A percentile compares a stretch with the other conserved stretches of the same genome.
Evolutionary conservation across 1,139 yeast genomes (phyloP).

Genomic region (Candida sp.): DNA sequence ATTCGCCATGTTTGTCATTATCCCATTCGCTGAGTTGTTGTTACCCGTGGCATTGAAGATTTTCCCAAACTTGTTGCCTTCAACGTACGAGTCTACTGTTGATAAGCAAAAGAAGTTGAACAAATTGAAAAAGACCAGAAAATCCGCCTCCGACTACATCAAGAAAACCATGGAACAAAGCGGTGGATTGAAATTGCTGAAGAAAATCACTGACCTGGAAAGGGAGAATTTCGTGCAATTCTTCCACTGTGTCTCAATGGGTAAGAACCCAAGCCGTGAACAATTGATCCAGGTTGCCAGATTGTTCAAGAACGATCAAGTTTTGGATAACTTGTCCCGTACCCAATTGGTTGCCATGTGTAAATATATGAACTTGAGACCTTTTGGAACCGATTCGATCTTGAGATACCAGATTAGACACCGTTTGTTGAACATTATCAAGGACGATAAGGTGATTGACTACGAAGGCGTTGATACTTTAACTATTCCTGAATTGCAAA

Average conservation of each 20-base stretch:
- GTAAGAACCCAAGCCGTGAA: constrained; percentile 74
- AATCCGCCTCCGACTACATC: constrained; percentile 74
- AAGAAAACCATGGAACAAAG: constrained; percentile 73
- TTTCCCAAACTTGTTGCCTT: constrained; percentile 93
- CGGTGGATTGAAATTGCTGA: constrained; percentile 65
- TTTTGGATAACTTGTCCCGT: constrained; percentile 89
- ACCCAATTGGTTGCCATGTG: constrained; percentile 93
- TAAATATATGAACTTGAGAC: constrained; percentile 87
- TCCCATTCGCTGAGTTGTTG: constrained; percentile 94
- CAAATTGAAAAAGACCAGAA: constrained; percentile 76
- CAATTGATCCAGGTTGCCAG: constrained; percentile 86
- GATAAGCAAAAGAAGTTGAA: constrained; percentile 76
- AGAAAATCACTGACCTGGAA: constrained; percentile 73
- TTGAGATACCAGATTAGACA: constrained; percentile 94
- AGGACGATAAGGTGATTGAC: constrained; percentile 90
- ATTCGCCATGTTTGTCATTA: constrained; percentile 85
- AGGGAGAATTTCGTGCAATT: constrained; percentile 80
- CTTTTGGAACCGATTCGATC: constrained; percentile 94
- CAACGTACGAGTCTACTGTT: constrained; percentile 84
- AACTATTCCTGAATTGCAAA: constrained; percentile 82
- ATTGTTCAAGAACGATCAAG: constrained; percentile 91
- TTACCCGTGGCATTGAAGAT: constrained; percentile 88
- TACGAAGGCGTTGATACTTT: constrained; percentile 95
- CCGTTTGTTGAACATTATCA: constrained; percentile 86
- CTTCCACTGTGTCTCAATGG: constrained; percentile 64